Conservation (phyloP, 768 basidiomycete genomes). For the Russula lepida region DNA sequence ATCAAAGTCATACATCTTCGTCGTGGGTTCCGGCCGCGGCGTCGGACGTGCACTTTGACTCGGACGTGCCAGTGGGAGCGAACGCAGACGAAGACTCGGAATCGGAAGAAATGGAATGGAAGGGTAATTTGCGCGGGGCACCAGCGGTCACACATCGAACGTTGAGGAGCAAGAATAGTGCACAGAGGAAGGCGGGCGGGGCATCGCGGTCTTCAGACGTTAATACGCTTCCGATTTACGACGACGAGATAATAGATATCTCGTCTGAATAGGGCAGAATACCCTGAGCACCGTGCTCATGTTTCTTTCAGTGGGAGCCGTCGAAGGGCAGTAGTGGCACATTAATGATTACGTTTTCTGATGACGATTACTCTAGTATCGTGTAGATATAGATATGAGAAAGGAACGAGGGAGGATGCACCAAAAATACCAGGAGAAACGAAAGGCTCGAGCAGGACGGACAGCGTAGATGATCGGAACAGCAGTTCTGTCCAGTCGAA, state of each 20-base stretch:
- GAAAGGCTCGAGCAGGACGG: no score
- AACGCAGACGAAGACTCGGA: not conserved
- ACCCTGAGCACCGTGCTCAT: not conserved
- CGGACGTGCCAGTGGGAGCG: no score
- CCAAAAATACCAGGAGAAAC: no score
- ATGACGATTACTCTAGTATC: not conserved
- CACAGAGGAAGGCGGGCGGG: not conserved
- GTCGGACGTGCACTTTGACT: not conserved
- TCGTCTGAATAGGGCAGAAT: slow-evolving; percentile 6
- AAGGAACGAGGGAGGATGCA: not conserved
- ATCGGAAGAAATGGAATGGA: not conserved
- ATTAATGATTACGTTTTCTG: not conserved
- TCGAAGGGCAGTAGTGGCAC: not conserved
- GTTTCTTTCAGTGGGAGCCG: not conserved
- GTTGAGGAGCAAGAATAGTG: not conserved
- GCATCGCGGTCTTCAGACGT: not conserved
- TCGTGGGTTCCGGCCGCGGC: not conserved
- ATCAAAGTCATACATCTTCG: not conserved
- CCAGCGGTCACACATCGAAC: not conserved
- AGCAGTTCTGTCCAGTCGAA: no score
- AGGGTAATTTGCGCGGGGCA: slow-evolving; percentile 5
- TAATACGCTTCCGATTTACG: not conserved
- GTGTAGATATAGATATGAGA: not conserved
- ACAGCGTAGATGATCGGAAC: no score
- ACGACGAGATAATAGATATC: slow-evolving; percentile 13